These are phyloP conservation scores for Dryas drummondii DNA, from an alignment of 306 rosid species.

Conservation along the genomic window DNA sequence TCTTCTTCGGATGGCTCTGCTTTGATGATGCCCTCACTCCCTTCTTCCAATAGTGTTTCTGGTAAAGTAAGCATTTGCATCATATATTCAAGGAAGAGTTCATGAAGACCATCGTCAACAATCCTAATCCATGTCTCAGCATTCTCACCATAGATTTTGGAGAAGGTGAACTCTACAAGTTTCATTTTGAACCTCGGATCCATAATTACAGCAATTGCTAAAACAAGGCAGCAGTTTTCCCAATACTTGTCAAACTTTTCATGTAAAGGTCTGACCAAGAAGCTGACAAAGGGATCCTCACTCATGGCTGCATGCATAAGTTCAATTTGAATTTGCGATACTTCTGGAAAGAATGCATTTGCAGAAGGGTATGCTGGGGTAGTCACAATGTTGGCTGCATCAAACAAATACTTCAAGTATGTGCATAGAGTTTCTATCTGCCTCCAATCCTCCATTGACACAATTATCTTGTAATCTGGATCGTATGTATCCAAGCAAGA, in stretches of 20 bases:
- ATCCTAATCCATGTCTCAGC: conserved; percentile 65
- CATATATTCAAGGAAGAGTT: conserved; percentile 66
- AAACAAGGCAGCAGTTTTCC: conserved; percentile 71
- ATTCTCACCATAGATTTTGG: conserved; percentile 59
- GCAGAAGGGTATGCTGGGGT: conserved; percentile 60
- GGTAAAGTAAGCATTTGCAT: conserved; percentile 54
- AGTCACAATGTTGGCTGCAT: conserved; percentile 62
- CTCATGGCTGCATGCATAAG: conserved; percentile 60
- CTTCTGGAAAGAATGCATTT: conserved; percentile 62
- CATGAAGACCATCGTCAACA: conserved; percentile 72
- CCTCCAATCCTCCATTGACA: conserved; percentile 75
- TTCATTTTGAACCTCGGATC: conserved; percentile 90
- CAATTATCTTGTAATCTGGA: conserved; percentile 46
- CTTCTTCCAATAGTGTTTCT: conserved; percentile 44
- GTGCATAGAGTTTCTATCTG: conserved; percentile 62
- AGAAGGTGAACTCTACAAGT: conserved; percentile 64
- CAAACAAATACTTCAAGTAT: conserved; percentile 64
- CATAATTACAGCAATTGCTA: conserved; percentile 78
- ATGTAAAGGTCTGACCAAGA: conserved; percentile 59
- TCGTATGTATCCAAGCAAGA: conserved; percentile 63
- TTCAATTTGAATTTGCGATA: conserved; percentile 65
- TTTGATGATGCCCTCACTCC: conserved; percentile 46
- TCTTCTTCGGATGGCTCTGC: conserved; percentile 50
- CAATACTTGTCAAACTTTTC: conserved; percentile 77
- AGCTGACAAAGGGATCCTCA: conserved; percentile 65